Conservation (phyloP, 176 grass and related monocot species). For the Cocos nucifera region DNA sequence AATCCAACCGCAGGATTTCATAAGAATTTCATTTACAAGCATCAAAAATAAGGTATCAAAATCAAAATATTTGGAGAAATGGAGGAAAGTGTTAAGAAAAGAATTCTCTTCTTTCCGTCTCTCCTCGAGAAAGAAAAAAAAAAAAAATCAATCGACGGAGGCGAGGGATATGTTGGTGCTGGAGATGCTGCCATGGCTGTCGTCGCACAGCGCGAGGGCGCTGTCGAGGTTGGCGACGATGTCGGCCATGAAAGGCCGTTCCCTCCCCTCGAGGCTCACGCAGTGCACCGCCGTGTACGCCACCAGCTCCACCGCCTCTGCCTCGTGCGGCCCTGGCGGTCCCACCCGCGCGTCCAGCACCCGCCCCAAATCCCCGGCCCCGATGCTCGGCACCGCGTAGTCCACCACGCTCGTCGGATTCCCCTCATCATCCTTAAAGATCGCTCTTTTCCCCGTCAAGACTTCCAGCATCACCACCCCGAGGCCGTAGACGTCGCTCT, state of each 20-base stretch:
- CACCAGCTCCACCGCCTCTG: conserved; percentile 76
- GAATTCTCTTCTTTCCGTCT: no score
- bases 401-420: conserved; percentile 60
- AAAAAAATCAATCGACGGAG: conserved; percentile 35
- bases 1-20: no score
- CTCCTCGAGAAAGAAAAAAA: no score
- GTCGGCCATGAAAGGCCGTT: conserved; percentile 59
- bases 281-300: conserved; percentile 70
- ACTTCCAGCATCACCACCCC: conserved; percentile 88
- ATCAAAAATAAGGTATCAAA: no score
- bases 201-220: conserved; percentile 56
- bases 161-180: conserved; percentile 47
- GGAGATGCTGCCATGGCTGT: conserved; percentile 39
- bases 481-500: conserved; percentile 88
- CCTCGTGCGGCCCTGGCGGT: conserved; percentile 25
- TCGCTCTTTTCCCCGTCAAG: conserved; percentile 62
- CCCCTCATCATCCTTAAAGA: conserved; percentile 58
- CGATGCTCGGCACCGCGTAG: conserved; percentile 43
- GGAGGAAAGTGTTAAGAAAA: no score
- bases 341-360: conserved; percentile 56
- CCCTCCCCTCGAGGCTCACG: conserved; percentile 55
- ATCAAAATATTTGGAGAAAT: no score
- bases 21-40: no score
- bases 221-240: conserved; percentile 76
- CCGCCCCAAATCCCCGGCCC: conserved; percentile 34